Base-by-base conservation (phyloP, 1,284 basidiomycete species). In the Irpex rosettiformis region DNA sequence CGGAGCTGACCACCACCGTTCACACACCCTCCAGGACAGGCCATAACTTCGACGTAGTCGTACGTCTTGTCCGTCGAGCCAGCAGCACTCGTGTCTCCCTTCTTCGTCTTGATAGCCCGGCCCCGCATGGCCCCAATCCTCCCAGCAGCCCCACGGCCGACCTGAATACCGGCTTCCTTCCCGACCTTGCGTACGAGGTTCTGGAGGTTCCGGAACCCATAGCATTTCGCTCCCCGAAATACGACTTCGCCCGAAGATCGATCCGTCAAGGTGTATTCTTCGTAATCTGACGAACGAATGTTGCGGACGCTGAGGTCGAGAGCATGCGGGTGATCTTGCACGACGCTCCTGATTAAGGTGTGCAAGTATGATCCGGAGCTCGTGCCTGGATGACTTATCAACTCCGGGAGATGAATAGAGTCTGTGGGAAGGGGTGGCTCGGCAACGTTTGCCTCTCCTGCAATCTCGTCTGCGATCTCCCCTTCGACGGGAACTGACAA, bases 31-130 rank as follows among this genome's bases (percentile, higher is more conserved):
- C 91, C 87, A 0, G 97, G 97, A 76, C 97, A 99, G 22, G 97
- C 97, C 97, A 99, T 99, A 61, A 99, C 95, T 69, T 99, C 97
- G 52, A 99, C 90, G 72, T 96, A 99, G 75, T 99, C 96, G 71
- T 96, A 92, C 66, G 77, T 78, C 55, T 84, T 82, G 61, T 81
- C 78, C 52, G 71, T 74, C 29, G 71, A 73, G 16, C 58, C 73
- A 10, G 52, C 65, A 7, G 22, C 8, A 47, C 11, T n/a, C n/a
- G n/a, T 3, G 6, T 51, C 48, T 10, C 62, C 72, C 64, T 69
- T 73, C 61, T 59, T 64, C 40, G 59, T 65, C 64, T 74, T 75
- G 57, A 58, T 63, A 54, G 60, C 63, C 27, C 66, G 61, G 65
- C 71, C 63, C 67, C 75, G 52, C 71, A 70, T 40, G 45, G 73